Evolutionary conservation across 306 rosid genomes (phyloP), one percentile per base, ranked within the genome.

Genomic region (Betula pendula): DNA sequence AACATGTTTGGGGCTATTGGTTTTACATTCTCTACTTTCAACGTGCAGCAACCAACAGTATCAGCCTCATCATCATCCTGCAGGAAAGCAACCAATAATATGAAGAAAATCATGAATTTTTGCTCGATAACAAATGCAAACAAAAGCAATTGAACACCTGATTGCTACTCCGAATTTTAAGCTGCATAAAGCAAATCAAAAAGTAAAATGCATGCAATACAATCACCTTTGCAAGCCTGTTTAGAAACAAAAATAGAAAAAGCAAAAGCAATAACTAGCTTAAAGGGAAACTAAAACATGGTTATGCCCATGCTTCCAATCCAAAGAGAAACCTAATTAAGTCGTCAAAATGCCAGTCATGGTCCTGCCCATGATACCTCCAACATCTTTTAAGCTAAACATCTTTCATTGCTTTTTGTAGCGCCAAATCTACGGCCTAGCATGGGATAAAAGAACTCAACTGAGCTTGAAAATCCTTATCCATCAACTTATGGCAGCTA

Each of bases 51-150:
- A 82, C 98, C 98, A 77, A 94, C 98, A 71, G 98, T 94, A 84
- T 94, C 99, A 16, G 99, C 99, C 87, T 96, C 99, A 88, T 93
- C 99, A 70, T 93, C 99, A 77, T 96, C 99, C 99, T 96, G 86
- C 77, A 63, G 49, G 50, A 75, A 73, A 48, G 50, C 58, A 70
- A 62, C 19, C 71, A 67, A 24, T 42, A 87, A 67, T 31, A 76
- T 55, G 29, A 75, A 51, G 24, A 51, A 71, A 72, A 52, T 35
- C 49, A 53, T 79, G 69, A 42, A 12, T 74, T 31, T 27, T 25
- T 51, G 31, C 81, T 68, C 68, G 68, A 67, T 45, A 49, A 51
- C 52, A 69, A 62, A 71, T 17, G 50, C 24, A 67, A 73, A 49
- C 15, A 55, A n/a, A n/a, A 77, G 65, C 51, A 66, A 27, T 48